phyloP scores from a whole-genome alignment of 2,329 filamentous ascomycete genomes.

The Neopestalotiopsis sp. region DNA sequence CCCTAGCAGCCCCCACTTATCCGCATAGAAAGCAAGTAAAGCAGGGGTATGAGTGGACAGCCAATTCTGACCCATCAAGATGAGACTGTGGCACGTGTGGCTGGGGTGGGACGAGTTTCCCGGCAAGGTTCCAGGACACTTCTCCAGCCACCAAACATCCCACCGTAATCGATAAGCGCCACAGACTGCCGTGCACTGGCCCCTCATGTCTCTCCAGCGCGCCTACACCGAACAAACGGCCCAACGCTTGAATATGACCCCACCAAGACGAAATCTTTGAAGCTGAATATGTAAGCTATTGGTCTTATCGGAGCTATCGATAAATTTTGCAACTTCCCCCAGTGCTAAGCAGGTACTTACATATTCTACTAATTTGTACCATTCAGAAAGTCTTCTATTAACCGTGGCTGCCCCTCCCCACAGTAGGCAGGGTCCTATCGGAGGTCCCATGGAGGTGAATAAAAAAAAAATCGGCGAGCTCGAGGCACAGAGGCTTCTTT shows the following conservation, averaged over 20 bases:
- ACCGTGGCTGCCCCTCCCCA: constrained; percentile 15
- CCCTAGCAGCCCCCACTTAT: not conserved
- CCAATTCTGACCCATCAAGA: not conserved
- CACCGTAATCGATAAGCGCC: not conserved
- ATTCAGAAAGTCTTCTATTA: not conserved
- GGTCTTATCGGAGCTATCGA: constrained; percentile 6
- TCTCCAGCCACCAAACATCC: not conserved
- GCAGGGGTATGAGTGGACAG: constrained; percentile 5
- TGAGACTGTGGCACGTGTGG: not conserved
- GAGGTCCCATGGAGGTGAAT: constrained; percentile 5
- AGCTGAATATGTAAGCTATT: not conserved
- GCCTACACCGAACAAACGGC: not conserved
- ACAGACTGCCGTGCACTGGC: not conserved
- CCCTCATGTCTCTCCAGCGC: not conserved
- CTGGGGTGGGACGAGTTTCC: not conserved
- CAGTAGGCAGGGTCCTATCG: constrained; percentile 10
- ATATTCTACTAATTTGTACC: not conserved
- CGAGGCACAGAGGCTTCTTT: constrained; percentile 38
- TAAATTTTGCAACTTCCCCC: not conserved
- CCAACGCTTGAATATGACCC: not conserved
- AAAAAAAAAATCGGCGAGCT: constrained; percentile 48
- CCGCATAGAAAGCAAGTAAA: not conserved
- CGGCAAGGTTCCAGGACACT: no score
- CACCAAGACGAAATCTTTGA: not conserved
- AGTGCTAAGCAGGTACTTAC: not conserved